These are phyloP conservation scores for Mycena kentingensis DNA, from an alignment of 768 basidiomycete species.

Conservation along the genomic window DNA sequence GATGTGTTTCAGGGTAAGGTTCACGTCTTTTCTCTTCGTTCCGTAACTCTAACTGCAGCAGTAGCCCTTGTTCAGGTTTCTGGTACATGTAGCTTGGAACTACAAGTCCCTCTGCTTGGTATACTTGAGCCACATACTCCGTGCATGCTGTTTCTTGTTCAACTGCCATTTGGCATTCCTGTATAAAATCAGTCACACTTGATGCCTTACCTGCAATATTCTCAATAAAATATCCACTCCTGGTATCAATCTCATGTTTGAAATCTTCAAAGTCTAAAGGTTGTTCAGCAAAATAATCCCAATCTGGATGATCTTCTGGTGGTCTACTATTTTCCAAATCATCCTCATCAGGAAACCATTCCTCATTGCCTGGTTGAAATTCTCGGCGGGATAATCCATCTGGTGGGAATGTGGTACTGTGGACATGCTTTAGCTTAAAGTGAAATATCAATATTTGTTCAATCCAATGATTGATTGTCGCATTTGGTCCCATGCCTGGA, in stretches of 20 bases:
- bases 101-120: neutral
- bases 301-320: constrained; percentile 4
- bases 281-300: constrained; percentile 11
- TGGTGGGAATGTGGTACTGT: constrained; percentile 28
- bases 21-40: neutral
- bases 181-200: neutral
- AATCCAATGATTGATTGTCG: constrained; percentile 41
- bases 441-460: constrained; percentile 34
- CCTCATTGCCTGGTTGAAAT: constrained; percentile 20
- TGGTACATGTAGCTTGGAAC: constrained; percentile 6
- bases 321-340: constrained; percentile 6
- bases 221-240: constrained; percentile 11
- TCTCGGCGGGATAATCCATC: constrained; percentile 35
- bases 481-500: constrained; percentile 37
- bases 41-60: constrained; percentile 2
- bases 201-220: neutral
- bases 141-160: neutral
- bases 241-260: constrained; percentile 8
- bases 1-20: constrained; percentile 10
- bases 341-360: constrained; percentile 3
- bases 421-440: constrained; percentile 35
- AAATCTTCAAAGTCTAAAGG: constrained; percentile 15
- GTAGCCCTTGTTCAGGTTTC: neutral
- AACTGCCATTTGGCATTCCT: neutral
- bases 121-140: neutral